Conservation (phyloP, 345 rosid species). For the Eucalyptus sideroxylon region DNA sequence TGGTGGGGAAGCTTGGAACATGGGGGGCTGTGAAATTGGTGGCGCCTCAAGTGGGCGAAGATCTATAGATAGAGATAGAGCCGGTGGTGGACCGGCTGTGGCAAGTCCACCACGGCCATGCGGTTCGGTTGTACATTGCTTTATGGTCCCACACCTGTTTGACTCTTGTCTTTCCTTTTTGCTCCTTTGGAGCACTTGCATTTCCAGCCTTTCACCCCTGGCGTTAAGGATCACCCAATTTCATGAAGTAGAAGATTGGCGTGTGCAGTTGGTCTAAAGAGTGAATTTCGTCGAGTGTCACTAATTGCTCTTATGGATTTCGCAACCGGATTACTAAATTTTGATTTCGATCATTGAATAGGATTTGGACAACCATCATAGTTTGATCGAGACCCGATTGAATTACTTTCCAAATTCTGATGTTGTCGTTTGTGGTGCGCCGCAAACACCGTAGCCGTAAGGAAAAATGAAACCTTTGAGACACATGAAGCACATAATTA, state of each 20-base stretch:
- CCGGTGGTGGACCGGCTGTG: too few relatives aligned
- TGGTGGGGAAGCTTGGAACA: not conserved
- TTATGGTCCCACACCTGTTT: not conserved
- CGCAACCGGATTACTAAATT: not conserved
- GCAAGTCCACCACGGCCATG: not conserved
- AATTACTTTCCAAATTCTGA: not conserved
- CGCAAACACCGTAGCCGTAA: accelerated
- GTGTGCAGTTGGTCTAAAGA: not conserved
- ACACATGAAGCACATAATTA: not conserved
- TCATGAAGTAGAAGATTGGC: not conserved
- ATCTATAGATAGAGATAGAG: too few relatives aligned
- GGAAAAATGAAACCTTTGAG: not conserved
- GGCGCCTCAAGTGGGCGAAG: too few relatives aligned
- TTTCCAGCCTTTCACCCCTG: not conserved
- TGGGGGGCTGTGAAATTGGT: not conserved
- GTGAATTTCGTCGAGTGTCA: not conserved
- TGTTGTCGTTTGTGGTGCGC: not conserved
- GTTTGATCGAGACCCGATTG: too few relatives aligned
- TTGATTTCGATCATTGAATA: not conserved
- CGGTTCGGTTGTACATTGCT: not conserved
- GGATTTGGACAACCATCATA: not conserved
- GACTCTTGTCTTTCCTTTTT: not conserved
- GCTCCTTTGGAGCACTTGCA: not conserved
- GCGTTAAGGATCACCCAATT: not conserved
- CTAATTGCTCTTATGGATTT: not conserved